Percentiles rank a stretch among this genome's conserved stretches.
Evolutionary conservation across 768 basidiomycete species (phyloP).

Genomic region (Xerocomus brunneocitrinus): DNA sequence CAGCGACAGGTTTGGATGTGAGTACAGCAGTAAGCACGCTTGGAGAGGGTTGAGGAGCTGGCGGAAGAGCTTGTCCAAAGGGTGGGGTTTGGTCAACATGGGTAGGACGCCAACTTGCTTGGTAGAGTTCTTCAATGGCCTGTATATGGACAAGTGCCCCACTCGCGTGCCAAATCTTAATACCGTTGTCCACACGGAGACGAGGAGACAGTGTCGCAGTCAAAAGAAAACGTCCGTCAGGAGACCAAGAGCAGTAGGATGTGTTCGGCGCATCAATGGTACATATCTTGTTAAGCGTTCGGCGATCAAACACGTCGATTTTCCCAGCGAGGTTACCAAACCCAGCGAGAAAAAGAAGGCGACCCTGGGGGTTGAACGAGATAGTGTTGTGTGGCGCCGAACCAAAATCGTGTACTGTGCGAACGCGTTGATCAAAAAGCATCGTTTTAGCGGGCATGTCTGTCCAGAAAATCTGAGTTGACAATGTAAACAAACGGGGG

Average conservation of each 20-base stretch:
- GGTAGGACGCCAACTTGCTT: constrained; percentile 77
- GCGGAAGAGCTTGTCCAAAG: constrained; percentile 64
- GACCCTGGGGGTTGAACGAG: constrained; percentile 90
- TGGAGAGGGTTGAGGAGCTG: constrained; percentile 60
- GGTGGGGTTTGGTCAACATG: constrained; percentile 59
- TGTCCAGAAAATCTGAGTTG: constrained; percentile 27
- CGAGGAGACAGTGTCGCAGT: constrained; percentile 96
- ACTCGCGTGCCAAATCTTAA: constrained; percentile 93
- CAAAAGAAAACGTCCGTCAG: constrained; percentile 87
- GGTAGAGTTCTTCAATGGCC: constrained; percentile 82
- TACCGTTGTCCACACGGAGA: constrained; percentile 93
- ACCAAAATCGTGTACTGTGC: constrained; percentile 87
- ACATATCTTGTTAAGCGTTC: constrained; percentile 73
- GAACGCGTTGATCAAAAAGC: constrained; percentile 88
- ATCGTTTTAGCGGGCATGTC: constrained; percentile 94
- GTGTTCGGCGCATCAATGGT: constrained; percentile 89
- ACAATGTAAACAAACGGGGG: background rate
- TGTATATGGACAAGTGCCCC: constrained; percentile 87
- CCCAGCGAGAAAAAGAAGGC: constrained; percentile 84
- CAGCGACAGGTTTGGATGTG: constrained; percentile 48
- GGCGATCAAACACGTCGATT: constrained; percentile 88
- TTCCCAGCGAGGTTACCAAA: constrained; percentile 97
- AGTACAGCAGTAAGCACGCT: constrained; percentile 50
- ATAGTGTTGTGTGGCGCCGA: constrained; percentile 87
- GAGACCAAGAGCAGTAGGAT: constrained; percentile 92